A percentile compares a stretch with the other conserved stretches of the same genome.
Conservation (phyloP, 441 rosid species). For the Adansonia gregorii region DNA sequence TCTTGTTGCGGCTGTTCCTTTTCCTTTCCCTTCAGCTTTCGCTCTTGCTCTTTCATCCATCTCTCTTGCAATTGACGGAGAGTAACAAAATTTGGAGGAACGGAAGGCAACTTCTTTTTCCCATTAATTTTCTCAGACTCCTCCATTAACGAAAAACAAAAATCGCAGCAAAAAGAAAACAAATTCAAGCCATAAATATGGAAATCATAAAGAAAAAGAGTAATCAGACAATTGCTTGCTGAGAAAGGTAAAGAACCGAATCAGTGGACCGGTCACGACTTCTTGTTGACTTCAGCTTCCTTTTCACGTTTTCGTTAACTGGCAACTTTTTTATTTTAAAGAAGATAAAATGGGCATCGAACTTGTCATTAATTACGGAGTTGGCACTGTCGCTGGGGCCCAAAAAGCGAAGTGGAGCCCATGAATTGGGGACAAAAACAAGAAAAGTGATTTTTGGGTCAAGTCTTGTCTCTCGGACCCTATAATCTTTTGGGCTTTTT, state of each 20-base stretch:
- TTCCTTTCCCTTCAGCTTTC: conserved; percentile 28
- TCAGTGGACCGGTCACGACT: not conserved
- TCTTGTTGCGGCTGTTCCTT: not conserved
- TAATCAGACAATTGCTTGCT: not conserved
- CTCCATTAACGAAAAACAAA: conserved; percentile 37
- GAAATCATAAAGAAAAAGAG: not conserved
- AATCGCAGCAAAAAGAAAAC: not conserved
- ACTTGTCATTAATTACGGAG: not conserved
- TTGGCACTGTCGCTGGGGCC: not conserved
- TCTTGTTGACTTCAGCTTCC: not conserved
- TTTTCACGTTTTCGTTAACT: not conserved
- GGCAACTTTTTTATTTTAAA: not conserved
- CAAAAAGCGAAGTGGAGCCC: not conserved
- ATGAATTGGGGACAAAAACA: no score
- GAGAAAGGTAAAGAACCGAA: not conserved
- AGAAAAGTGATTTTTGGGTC: not conserved
- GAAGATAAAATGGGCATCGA: not conserved
- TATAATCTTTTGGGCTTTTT: not conserved
- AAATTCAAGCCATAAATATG: not conserved
- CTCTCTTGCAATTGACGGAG: conserved; percentile 45
- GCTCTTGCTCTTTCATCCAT: conserved; percentile 38
- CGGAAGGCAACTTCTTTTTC: conserved; percentile 19
- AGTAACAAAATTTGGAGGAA: conserved; percentile 47
- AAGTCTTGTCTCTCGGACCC: not conserved
- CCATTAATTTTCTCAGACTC: conserved; percentile 35